Evolutionary conservation across 169 alveolate genomes (phyloP).

Genomic region (Eimeria maxima): DNA sequence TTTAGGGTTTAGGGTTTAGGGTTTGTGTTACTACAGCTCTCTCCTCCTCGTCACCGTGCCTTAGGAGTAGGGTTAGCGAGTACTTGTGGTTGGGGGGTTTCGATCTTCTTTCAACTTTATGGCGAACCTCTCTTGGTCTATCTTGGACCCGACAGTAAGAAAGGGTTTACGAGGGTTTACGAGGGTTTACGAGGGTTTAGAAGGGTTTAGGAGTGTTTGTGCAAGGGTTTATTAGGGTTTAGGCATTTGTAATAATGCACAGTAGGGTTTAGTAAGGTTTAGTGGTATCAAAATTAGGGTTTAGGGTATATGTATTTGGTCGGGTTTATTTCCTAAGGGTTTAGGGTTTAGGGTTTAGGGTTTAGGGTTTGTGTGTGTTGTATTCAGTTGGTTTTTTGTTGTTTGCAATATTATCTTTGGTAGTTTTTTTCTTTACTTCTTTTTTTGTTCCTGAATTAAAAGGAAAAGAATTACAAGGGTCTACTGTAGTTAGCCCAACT

Average conservation of each 20-base stretch:
- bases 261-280: conserved; percentile 18
- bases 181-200: neutral
- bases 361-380: neutral
- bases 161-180: neutral
- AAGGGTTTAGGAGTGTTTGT: neutral
- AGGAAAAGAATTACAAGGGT: neutral
- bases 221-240: neutral
- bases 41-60: conserved; percentile 31
- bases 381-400: neutral
- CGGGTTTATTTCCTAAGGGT: neutral
- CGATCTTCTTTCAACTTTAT: neutral
- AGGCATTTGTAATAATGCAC: neutral
- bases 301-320: neutral
- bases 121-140: neutral
- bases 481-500: neutral
- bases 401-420: neutral
- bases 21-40: conserved; percentile 22
- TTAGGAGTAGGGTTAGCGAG: neutral
- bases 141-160: conserved; percentile 1
- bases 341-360: conserved; percentile 39
- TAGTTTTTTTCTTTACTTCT: neutral
- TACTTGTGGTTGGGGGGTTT: neutral
- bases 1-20: conserved; percentile 47
- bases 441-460: neutral
- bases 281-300: neutral